Conservation (phyloP, 2,329 filamentous ascomycete species). For the Trichoderma oligosporum region DNA sequence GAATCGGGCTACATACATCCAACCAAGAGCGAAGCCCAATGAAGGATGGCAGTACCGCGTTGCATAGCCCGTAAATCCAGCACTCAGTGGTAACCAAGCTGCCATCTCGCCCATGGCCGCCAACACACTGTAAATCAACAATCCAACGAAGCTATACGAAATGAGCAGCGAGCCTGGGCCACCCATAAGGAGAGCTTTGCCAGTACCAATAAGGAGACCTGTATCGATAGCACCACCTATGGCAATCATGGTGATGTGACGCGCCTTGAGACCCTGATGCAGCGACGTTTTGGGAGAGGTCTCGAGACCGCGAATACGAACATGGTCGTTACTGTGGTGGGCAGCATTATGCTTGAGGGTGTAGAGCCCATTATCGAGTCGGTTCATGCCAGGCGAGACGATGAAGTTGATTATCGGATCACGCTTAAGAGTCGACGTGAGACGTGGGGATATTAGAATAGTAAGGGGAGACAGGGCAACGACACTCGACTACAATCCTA, state of each 20-base stretch:
- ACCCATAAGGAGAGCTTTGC: conserved; percentile 50
- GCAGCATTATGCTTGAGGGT: neutral
- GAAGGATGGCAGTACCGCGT: conserved; percentile 75
- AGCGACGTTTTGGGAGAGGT: conserved; percentile 46
- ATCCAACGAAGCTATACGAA: conserved; percentile 64
- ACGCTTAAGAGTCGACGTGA: too few species aligned
- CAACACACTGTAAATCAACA: conserved; percentile 78
- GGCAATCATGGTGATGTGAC: conserved; percentile 59
- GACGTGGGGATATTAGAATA: neutral
- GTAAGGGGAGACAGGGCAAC: conserved; percentile 1
- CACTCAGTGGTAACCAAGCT: conserved; percentile 71
- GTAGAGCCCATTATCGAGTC: conserved; percentile 13
- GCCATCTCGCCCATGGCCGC: conserved; percentile 80
- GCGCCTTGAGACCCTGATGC: conserved; percentile 51
- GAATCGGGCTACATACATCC: conserved; percentile 48
- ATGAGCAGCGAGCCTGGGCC: conserved; percentile 67
- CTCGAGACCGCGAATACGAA: conserved; percentile 47
- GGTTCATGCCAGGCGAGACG: conserved; percentile 5
- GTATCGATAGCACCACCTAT: conserved; percentile 73
- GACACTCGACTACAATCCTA: too few species aligned
- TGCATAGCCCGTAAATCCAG: conserved; percentile 79
- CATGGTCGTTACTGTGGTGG: conserved; percentile 21
- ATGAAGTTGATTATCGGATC: too few species aligned
- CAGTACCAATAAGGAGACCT: conserved; percentile 68
- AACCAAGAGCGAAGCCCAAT: conserved; percentile 74